These are phyloP conservation scores for Cordyceps pruinosa DNA, from an alignment of 2,329 filamentous ascomycete species.

Conservation along the genomic window DNA sequence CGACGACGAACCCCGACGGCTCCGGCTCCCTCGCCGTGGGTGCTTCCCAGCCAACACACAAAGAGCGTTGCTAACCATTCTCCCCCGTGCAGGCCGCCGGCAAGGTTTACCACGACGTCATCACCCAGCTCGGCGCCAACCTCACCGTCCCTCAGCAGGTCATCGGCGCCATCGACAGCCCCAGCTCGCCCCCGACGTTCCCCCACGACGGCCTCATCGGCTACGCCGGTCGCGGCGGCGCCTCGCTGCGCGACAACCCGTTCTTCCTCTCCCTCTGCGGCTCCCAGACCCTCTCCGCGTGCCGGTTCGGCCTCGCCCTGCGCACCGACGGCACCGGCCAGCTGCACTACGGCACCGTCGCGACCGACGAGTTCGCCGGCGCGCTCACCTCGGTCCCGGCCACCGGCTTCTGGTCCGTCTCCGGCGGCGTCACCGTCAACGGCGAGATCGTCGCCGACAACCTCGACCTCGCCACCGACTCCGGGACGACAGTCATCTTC, in stretches of 20 bases:
- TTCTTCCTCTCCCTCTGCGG: slow-evolving; percentile 18
- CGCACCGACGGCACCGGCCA: slow-evolving; percentile 16
- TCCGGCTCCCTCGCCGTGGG: slow-evolving; percentile 13
- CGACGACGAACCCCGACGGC: slow-evolving; percentile 18
- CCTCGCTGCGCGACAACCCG: slow-evolving; percentile 9
- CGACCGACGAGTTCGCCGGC: slow-evolving; percentile 12
- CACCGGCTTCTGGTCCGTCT: slow-evolving; percentile 11
- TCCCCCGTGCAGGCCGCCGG: slow-evolving; percentile 13
- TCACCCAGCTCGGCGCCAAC: slow-evolving; percentile 16
- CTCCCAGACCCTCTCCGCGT: slow-evolving; percentile 13
- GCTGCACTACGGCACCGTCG: slow-evolving; percentile 17
- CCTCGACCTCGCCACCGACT: slow-evolving; percentile 15
- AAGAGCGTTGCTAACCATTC: background rate
- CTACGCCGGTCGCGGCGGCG: slow-evolving; percentile 12
- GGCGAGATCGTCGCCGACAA: slow-evolving; percentile 1
- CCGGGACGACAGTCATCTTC: slow-evolving; percentile 16
- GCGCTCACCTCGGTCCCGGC: slow-evolving; percentile 4
- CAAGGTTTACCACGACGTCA: slow-evolving; percentile 15
- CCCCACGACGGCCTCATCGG: slow-evolving; percentile 18
- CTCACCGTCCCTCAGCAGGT: slow-evolving; percentile 15
- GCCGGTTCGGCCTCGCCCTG: slow-evolving; percentile 18
- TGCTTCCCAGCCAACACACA: background rate
- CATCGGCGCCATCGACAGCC: slow-evolving; percentile 14
- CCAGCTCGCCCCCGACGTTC: slow-evolving; percentile 13
- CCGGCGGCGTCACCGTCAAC: slow-evolving; percentile 14